Evolutionary conservation across 2,329 filamentous ascomycete genomes (phyloP), one percentile per base, ranked within the genome.

Genomic region (Ophiocordyceps robertsii): DNA sequence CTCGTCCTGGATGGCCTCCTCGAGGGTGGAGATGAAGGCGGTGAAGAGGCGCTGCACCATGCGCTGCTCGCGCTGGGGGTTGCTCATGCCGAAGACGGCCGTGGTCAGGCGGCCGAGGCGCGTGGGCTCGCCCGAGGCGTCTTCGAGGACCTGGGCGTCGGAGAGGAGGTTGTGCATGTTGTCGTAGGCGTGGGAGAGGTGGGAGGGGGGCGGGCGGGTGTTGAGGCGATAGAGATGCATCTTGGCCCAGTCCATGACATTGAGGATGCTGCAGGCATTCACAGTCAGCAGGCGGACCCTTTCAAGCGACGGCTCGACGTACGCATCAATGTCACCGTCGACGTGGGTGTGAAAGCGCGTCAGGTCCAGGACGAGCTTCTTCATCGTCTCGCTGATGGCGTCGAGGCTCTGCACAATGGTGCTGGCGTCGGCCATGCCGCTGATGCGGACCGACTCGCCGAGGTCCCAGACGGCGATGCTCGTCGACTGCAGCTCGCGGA

Each of bases 231-330:
- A 71, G 13, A 96, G 75, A 60, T 95, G 88, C 49, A 88, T 80
- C 56, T 83, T 83, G 13, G 87, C 85, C 90, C 90, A 95, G 57
- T 95, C 87, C 88, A 96, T 95, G 41, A 93, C 87, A 46, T 92
- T 82, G 31, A 96, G 72, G 51, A 95, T 94, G 46, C 83, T 82
- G 54, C 3, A 14, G 12, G 6, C 11, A 10, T 21, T 16, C 36
- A 29, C 10, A 29, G 21, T 17, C 29, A 21, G 27, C 2, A 24
- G 29, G 36, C 9, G 12, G 38, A 39, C 41, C n/a, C 24, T 24
- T 24, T 27, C 6, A 9, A 27, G 24, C 24, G 24, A 27, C 6
- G 24, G 24, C 2, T 14, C 43, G 29, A 63, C 67, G 52, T 67
- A 80, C 76, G 75, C 82, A 58, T 95, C 90, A 52, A 96, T 84